Percentiles rank a stretch among this genome's conserved stretches.
Conservation (phyloP, 306 rosid species). For the Astragalus glycyphyllos region DNA sequence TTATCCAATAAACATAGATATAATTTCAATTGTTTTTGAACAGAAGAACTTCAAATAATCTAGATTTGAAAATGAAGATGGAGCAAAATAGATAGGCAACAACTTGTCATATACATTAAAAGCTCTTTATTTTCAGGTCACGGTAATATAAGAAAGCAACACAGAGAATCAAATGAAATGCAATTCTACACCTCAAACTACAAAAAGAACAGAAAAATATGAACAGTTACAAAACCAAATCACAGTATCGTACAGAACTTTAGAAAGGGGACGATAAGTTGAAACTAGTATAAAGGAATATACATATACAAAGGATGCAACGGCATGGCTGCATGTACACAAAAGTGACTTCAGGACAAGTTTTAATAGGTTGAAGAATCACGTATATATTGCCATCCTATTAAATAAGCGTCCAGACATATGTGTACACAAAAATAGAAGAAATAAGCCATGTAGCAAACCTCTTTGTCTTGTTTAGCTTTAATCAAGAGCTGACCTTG, state of each 20-base stretch:
- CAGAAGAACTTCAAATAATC: background rate
- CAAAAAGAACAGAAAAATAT: background rate
- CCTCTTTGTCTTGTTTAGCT: constrained; percentile 84
- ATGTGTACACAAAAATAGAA: constrained; percentile 15
- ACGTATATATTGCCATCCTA: background rate
- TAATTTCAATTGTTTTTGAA: background rate
- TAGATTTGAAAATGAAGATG: background rate
- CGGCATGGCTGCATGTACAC: background rate
- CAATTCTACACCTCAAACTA: background rate
- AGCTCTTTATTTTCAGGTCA: constrained; percentile 7
- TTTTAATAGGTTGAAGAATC: constrained; percentile 13
- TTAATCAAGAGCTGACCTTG: constrained; percentile 71
- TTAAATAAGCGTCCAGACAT: constrained; percentile 29
- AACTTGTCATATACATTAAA: background rate
- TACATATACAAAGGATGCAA: background rate
- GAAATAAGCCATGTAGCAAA: constrained; percentile 43
- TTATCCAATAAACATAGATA: background rate
- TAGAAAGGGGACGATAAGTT: constrained; percentile 1
- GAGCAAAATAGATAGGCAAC: constrained; percentile 10
- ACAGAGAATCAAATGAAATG: constrained; percentile 9
- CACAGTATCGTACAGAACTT: constrained; percentile 8
- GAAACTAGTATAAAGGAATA: background rate
- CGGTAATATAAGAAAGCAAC: constrained; percentile 32
- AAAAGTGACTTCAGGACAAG: background rate
- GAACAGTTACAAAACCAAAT: constrained; percentile 29